A percentile compares a stretch with the other conserved stretches of the same genome.
Evolutionary conservation across 805 yeast genomes (phyloP).

Genomic region (Ogataea nitratoaversa): DNA sequence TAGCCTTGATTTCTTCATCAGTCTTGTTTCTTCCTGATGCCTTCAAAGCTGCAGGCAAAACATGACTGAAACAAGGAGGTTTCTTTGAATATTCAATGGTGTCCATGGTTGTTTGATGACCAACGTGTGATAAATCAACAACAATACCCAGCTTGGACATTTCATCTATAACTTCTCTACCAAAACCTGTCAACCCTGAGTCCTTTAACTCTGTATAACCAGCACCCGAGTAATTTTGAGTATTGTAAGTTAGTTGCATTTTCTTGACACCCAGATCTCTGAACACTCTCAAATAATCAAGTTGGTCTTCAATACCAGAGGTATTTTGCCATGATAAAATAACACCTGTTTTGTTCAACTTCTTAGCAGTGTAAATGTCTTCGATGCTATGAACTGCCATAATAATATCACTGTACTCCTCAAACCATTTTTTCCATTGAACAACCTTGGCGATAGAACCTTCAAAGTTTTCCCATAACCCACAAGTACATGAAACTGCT

Average conservation of each 20-base stretch:
- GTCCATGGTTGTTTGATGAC: constrained; percentile 43
- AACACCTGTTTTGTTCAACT: constrained; percentile 18
- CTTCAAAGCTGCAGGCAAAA: constrained; percentile 17
- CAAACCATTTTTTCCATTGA: constrained; percentile 21
- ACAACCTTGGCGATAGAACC: constrained; percentile 17
- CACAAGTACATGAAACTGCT: constrained; percentile 18
- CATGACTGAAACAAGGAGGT: constrained; percentile 28
- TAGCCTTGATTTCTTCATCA: constrained; percentile 18
- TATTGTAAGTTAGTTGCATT: constrained; percentile 19
- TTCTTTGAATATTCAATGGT: constrained; percentile 24
- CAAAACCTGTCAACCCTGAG: constrained; percentile 39
- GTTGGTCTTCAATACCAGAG: constrained; percentile 17
- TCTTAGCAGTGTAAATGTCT: constrained; percentile 16
- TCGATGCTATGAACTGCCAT: constrained; percentile 15
- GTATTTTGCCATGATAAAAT: constrained; percentile 18
- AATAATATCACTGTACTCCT: constrained; percentile 16
- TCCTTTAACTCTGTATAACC: constrained; percentile 20
- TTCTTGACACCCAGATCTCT: constrained; percentile 16
- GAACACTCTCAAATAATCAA: constrained; percentile 16
- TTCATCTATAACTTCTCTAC: constrained; percentile 36
- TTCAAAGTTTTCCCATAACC: constrained; percentile 18
- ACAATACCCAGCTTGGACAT: constrained; percentile 49
- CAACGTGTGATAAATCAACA: constrained; percentile 46
- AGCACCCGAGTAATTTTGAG: constrained; percentile 20
- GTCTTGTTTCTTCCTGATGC: constrained; percentile 18